phyloP scores from a whole-genome alignment of 495 filamentous ascomycete genomes.

The Penicillium tannophilum region DNA sequence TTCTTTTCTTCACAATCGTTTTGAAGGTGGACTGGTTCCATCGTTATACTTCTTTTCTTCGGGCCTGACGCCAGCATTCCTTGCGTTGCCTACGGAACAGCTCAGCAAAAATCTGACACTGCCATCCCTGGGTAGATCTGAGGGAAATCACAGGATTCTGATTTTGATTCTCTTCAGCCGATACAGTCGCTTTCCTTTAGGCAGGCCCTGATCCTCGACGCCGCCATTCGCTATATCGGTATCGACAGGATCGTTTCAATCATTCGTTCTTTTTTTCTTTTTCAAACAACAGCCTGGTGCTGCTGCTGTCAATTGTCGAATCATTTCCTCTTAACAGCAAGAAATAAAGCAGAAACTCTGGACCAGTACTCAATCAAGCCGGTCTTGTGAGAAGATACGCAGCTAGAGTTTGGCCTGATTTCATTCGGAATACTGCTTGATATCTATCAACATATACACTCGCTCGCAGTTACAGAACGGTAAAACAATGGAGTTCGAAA shows the following conservation, averaged over 20 bases:
- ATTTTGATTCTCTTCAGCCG: constrained; percentile 12
- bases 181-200: constrained; percentile 16
- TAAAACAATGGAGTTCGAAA: constrained; percentile 32
- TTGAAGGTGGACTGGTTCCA: constrained; percentile 21
- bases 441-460: not conserved
- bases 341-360: not conserved
- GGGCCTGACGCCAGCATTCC: constrained; percentile 42
- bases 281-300: constrained; percentile 17
- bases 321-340: not conserved
- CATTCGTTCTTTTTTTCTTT: not conserved
- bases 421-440: not conserved
- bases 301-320: not conserved
- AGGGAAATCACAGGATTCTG: constrained; percentile 9
- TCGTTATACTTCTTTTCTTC: constrained; percentile 9
- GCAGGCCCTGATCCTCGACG: constrained; percentile 24
- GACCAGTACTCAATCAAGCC: constrained; percentile 16
- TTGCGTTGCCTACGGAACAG: constrained; percentile 40
- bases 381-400: constrained; percentile 25
- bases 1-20: constrained; percentile 26
- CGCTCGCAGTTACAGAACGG: constrained; percentile 31
- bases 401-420: constrained; percentile 8
- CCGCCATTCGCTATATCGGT: constrained; percentile 4
- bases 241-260: constrained; percentile 12
- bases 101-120: constrained; percentile 10
- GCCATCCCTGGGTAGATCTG: constrained; percentile 11